phyloP scores from a whole-genome alignment of 768 basidiomycete species.

The Suillus subalutaceus region DNA sequence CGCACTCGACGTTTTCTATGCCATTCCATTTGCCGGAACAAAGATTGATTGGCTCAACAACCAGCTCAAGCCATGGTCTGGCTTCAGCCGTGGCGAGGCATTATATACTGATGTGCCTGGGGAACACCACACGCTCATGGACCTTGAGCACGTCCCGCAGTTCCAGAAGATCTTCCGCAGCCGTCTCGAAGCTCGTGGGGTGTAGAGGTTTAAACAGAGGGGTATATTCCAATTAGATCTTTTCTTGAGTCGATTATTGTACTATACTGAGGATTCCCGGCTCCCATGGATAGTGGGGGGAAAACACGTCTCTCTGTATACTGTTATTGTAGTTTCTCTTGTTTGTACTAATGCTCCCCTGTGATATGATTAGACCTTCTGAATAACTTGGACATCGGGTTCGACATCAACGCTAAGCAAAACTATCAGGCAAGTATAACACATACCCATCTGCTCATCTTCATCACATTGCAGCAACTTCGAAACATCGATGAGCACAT shows the following conservation, averaged over 20 bases:
- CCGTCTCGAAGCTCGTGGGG: constrained; percentile 27
- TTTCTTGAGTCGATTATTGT: neutral
- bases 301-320: too few relatives aligned
- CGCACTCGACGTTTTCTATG: constrained; percentile 29
- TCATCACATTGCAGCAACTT: too few relatives aligned
- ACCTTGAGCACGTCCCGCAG: constrained; percentile 31
- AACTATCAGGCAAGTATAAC: too few relatives aligned
- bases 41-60: constrained; percentile 34
- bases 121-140: constrained; percentile 34
- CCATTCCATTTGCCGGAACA: constrained; percentile 29
- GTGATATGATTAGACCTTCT: too few relatives aligned
- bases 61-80: constrained; percentile 29
- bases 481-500: too few relatives aligned
- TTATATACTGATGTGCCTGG: constrained; percentile 30
- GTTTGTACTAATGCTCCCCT: too few relatives aligned
- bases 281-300: neutral
- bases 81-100: constrained; percentile 25
- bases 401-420: too few relatives aligned
- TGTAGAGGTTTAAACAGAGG: constrained; percentile 11
- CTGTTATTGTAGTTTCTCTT: too few relatives aligned
- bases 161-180: constrained; percentile 34
- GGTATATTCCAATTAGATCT: neutral
- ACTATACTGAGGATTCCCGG: neutral
- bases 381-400: too few relatives aligned
- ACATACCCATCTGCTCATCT: too few relatives aligned